Percentiles rank a stretch among this genome's conserved stretches.
Evolutionary conservation across 176 grass and related monocot genomes (phyloP).

Genomic region (Oryza glumipatula): DNA sequence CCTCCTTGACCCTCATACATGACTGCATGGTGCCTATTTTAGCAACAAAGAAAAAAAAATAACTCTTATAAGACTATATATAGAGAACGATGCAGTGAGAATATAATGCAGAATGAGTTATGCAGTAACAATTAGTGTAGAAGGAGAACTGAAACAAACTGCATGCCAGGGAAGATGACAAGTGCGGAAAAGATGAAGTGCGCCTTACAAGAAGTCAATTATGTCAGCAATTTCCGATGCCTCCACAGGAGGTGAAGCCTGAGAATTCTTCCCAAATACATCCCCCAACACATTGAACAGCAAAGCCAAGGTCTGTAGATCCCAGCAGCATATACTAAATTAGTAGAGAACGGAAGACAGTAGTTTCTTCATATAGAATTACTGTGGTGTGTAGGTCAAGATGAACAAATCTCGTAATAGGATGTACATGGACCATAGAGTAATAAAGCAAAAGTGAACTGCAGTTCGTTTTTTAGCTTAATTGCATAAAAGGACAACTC

Average conservation of each 20-base stretch:
- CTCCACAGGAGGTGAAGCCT: constrained; percentile 64
- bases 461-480: background rate
- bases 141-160: background rate
- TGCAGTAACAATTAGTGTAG: background rate
- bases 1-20: constrained; percentile 99
- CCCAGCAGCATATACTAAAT: constrained; percentile 21
- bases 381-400: background rate
- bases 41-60: background rate
- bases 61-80: background rate
- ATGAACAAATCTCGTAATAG: background rate
- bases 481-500: background rate
- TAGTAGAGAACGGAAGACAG: background rate
- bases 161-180: background rate
- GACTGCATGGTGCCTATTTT: constrained; percentile 83
- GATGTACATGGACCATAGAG: background rate
- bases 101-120: background rate
- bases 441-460: background rate
- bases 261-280: constrained; percentile 94
- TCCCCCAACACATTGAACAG: constrained; percentile 89
- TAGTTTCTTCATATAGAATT: constrained; percentile 16
- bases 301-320: constrained; percentile 89
- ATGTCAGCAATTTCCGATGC: constrained; percentile 92
- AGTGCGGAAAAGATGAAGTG: background rate
- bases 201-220: constrained; percentile 94
- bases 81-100: background rate